A percentile compares a stretch with the other conserved stretches of the same genome.
These are phyloP conservation scores for Clitopilus passeckerianus DNA, from an alignment of 768 basidiomycete species.

Conservation along the genomic window DNA sequence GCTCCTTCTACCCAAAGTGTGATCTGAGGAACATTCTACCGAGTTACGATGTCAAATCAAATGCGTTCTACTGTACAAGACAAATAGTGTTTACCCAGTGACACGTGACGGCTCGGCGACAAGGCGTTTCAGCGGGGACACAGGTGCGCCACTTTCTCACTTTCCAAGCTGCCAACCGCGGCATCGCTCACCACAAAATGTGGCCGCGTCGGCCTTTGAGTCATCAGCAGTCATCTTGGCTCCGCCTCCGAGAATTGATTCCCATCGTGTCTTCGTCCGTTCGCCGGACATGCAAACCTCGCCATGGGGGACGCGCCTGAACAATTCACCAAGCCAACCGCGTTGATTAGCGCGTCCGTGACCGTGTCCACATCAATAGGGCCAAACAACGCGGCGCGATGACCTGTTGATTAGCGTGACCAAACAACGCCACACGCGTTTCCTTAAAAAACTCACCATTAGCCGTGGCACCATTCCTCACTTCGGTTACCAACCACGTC, in stretches of 20 bases:
- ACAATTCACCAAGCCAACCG: neutral
- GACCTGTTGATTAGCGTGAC: neutral
- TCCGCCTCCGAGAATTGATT: neutral
- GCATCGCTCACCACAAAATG: neutral
- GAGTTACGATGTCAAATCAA: too few species aligned
- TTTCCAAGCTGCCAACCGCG: neutral
- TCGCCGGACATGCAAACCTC: neutral
- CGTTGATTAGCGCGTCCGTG: neutral
- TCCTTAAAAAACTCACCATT: slow-evolving; percentile 11
- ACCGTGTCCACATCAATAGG: neutral
- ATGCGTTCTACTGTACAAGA: too few species aligned
- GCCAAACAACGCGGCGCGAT: neutral
- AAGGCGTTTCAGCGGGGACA: neutral
- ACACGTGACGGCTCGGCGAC: neutral
- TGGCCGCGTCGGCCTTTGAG: too few species aligned
- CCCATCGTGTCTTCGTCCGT: too few species aligned
- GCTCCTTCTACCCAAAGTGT: neutral
- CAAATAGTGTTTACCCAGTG: neutral
- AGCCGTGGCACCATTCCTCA: slow-evolving; percentile 2
- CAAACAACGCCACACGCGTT: neutral
- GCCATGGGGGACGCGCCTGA: neutral
- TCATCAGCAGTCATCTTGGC: neutral
- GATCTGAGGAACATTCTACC: too few species aligned
- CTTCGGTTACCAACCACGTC: slow-evolving; percentile 1
- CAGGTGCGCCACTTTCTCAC: neutral